These are phyloP conservation scores for Aspergillus hortae DNA, from an alignment of 2,329 filamentous ascomycete species.

Conservation along the genomic window DNA sequence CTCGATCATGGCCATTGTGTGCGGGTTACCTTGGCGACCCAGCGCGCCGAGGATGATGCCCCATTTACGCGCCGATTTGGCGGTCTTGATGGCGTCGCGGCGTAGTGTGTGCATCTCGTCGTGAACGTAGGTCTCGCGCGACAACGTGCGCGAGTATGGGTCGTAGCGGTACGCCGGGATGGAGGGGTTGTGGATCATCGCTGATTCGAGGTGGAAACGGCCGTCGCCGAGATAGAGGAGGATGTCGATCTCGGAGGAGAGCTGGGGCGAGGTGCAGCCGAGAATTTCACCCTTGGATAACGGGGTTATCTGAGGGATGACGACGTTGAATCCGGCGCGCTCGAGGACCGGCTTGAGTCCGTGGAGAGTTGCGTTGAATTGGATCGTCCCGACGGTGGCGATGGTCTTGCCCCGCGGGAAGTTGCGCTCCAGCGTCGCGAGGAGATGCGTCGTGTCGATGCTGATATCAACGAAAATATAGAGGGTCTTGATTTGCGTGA, in stretches of 20 bases:
- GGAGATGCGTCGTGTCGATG: constrained; percentile 84
- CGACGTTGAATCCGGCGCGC: constrained; percentile 75
- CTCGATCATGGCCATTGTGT: constrained; percentile 87
- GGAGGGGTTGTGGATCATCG: constrained; percentile 96
- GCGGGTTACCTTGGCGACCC: constrained; percentile 90
- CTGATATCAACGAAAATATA: constrained; percentile 98
- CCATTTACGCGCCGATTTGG: constrained; percentile 80
- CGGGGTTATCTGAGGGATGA: constrained; percentile 89
- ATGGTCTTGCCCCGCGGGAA: constrained; percentile 82
- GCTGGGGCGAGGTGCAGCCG: constrained; percentile 86
- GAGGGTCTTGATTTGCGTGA: constrained; percentile 93
- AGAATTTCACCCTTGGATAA: constrained; percentile 93
- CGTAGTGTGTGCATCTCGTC: constrained; percentile 83
- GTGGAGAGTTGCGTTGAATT: constrained; percentile 97
- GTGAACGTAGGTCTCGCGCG: constrained; percentile 87
- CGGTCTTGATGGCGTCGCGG: constrained; percentile 69
- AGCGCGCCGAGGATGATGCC: constrained; percentile 90
- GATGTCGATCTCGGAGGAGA: constrained; percentile 65
- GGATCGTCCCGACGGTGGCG: constrained; percentile 92
- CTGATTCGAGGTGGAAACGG: constrained; percentile 92
- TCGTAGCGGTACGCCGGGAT: constrained; percentile 95
- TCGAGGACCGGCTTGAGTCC: constrained; percentile 75
- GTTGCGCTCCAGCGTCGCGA: constrained; percentile 84
- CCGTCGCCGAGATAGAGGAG: constrained; percentile 90
- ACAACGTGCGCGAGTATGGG: constrained; percentile 88